These are phyloP conservation scores for Paxillus involutus DNA, from an alignment of 768 basidiomycete genomes.

Conservation along the genomic window DNA sequence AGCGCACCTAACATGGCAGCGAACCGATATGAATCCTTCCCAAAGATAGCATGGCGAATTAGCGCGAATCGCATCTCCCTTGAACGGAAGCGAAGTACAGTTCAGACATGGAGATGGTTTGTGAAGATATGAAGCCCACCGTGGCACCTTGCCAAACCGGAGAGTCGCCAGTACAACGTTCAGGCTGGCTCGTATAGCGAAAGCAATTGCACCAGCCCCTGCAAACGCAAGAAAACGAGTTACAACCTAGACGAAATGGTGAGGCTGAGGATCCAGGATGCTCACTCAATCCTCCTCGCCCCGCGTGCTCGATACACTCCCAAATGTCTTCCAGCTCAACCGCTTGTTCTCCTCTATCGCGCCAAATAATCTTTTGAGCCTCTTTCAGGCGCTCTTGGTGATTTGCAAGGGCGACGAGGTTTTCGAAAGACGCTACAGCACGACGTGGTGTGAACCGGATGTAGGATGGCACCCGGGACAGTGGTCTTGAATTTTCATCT, in stretches of 20 bases:
- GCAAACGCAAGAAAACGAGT: background rate
- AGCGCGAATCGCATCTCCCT: conserved; percentile 67
- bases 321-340: conserved; percentile 61
- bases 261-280: conserved; percentile 12
- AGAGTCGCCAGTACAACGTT: conserved; percentile 81
- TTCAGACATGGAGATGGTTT: background rate
- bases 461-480: conserved; percentile 33
- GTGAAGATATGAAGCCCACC: conserved; percentile 40
- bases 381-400: conserved; percentile 73
- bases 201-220: conserved; percentile 84
- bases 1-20: conserved; percentile 79
- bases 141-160: conserved; percentile 62
- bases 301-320: conserved; percentile 71
- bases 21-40: conserved; percentile 79
- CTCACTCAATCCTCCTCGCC: conserved; percentile 70
- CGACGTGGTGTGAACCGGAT: conserved; percentile 52
- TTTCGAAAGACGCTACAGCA: conserved; percentile 78
- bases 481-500: background rate
- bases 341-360: conserved; percentile 75
- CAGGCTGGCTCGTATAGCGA: conserved; percentile 77
- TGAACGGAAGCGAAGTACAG: background rate
- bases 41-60: conserved; percentile 82
- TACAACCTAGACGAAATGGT: background rate
- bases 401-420: conserved; percentile 81
- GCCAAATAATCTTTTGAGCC: conserved; percentile 80